Evolutionary conservation across 495 filamentous ascomycete species (phyloP), one percentile per base, ranked within the genome.

Genomic region (Parathielavia appendiculata): DNA sequence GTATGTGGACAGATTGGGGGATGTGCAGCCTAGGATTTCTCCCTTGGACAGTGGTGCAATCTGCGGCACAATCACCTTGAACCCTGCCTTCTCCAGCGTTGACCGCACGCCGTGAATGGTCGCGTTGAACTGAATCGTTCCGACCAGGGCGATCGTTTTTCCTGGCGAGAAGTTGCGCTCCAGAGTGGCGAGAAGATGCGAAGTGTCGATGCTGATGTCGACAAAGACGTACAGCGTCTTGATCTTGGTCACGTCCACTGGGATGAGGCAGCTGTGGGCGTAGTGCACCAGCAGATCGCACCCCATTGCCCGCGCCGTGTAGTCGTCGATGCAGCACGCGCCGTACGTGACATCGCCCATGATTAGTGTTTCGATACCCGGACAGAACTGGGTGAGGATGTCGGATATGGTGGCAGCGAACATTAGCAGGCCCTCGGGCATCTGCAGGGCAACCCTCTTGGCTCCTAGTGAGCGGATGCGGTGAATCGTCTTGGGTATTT

Each of bases 321-420:
- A 99, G 75, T 99, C 93, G 68, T 99, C 93, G 60, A 99, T 97
- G 67, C 93, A 99, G 76, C 93, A 99, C 3, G 93, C 93, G 47
- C 93, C 93, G 74, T 99, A 99, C 0, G 93, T 99, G 26, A 99
- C 93, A 64, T 99, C 93, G 51, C 95, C 93, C 93, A 99, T 97
- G 70, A 99, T 97, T 16, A 97, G 76, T 0, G 95, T 97, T 66
- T 92, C 87, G 41, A 84, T 86, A 4, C 89, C 91, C 0, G 91
- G 85, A 71, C 93, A 99, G 77, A 99, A 99, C 61, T 88, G 85
- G 12, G 89, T 91, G 36, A 99, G 77, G 72, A 97, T 99, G 73
- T 99, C 93, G 4, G 95, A 95, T 56, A 99, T 95, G 17, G 93
- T 97, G 46, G 93, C 96, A 30, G 93, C 95, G 70, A 97, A 99